These are phyloP conservation scores for Ceratocystis colombiana DNA, from an alignment of 2,329 filamentous ascomycete genomes.

Conservation along the genomic window DNA sequence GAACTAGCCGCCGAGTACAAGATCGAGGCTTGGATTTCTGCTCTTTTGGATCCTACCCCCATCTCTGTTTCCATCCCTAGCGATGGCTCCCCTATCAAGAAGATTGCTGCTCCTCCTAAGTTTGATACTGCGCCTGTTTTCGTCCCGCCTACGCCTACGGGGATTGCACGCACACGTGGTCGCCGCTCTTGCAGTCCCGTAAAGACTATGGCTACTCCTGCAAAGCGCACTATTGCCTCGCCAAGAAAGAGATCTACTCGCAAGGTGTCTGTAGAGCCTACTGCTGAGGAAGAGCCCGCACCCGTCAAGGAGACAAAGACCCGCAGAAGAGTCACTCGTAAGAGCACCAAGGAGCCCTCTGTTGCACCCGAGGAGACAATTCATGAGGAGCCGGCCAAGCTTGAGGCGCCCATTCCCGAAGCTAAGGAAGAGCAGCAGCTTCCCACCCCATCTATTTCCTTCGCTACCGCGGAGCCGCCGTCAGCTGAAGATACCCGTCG, in stretches of 20 bases:
- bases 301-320: constrained; percentile 21
- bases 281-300: constrained; percentile 11
- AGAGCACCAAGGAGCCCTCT: constrained; percentile 34
- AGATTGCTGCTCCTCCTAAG: constrained; percentile 70
- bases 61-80: constrained; percentile 50
- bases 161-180: constrained; percentile 39
- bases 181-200: constrained; percentile 49
- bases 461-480: constrained; percentile 52
- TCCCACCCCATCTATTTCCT: constrained; percentile 30
- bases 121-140: constrained; percentile 48
- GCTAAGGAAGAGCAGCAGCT: constrained; percentile 23
- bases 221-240: constrained; percentile 37
- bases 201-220: constrained; percentile 43
- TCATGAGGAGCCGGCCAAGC: constrained; percentile 56
- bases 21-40: constrained; percentile 77
- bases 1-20: constrained; percentile 76
- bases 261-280: constrained; percentile 25
- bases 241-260: constrained; percentile 23
- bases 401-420: constrained; percentile 50
- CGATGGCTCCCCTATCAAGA: constrained; percentile 59
- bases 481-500: constrained; percentile 66
- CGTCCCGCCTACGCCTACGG: constrained; percentile 42
- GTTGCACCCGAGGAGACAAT: constrained; percentile 32
- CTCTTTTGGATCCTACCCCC: constrained; percentile 79
- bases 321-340: constrained; percentile 23